Percentiles rank a stretch among this genome's conserved stretches.
These are phyloP conservation scores for Catenaria anguillulae DNA, from an alignment of 371 early-diverging fungal species.

Conservation along the genomic window DNA sequence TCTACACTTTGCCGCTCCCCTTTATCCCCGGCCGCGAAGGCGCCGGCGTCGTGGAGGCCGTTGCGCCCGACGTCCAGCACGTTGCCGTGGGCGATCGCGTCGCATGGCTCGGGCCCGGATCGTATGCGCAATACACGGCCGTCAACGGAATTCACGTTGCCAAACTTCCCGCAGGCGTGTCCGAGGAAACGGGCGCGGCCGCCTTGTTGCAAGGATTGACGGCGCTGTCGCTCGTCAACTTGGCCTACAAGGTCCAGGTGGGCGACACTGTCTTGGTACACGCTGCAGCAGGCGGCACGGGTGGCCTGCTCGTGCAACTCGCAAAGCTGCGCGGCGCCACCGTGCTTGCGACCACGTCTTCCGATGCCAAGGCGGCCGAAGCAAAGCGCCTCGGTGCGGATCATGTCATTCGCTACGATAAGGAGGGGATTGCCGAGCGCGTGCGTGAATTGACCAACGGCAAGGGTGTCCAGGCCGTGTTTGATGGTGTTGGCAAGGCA, in stretches of 20 bases:
- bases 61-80: conserved; percentile 46
- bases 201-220: conserved; percentile 42
- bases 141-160: conserved; percentile 25
- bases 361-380: conserved; percentile 52
- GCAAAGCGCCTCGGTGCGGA: conserved; percentile 27
- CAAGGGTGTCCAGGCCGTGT: conserved; percentile 68
- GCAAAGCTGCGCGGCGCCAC: conserved; percentile 59
- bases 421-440: conserved; percentile 38
- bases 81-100: conserved; percentile 71
- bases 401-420: conserved; percentile 57
- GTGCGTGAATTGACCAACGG: conserved; percentile 62
- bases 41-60: conserved; percentile 62
- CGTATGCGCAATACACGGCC: conserved; percentile 67
- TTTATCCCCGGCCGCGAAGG: conserved; percentile 65
- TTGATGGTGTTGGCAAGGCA: conserved; percentile 80
- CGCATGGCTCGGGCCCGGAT: conserved; percentile 43
- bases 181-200: conserved; percentile 50
- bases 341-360: conserved; percentile 82
- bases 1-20: conserved; percentile 56
- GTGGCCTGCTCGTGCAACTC: conserved; percentile 57
- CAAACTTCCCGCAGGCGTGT: conserved; percentile 39
- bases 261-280: conserved; percentile 15
- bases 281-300: conserved; percentile 87
- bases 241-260: conserved; percentile 53
- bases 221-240: conserved; percentile 57